Conservation (phyloP, 495 filamentous ascomycete genomes). For the Cercophora sp. region DNA sequence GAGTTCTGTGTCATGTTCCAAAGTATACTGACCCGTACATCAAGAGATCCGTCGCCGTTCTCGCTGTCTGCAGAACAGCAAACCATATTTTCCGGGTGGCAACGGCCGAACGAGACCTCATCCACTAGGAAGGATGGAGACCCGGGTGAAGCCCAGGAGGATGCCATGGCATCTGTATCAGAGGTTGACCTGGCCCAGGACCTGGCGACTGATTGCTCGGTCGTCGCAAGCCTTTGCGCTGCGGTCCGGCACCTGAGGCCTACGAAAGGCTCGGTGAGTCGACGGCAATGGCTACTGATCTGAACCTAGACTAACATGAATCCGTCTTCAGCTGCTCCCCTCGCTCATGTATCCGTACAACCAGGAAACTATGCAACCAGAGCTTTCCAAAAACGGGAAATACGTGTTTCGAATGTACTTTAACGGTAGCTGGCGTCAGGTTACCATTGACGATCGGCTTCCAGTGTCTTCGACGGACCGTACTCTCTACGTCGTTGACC, state of each 20-base stretch:
- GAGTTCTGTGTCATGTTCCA: neutral
- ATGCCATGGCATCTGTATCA: slow-evolving; percentile 47
- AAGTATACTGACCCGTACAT: slow-evolving; percentile 9
- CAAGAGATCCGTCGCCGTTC: slow-evolving; percentile 63
- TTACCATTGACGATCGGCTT: slow-evolving; percentile 87
- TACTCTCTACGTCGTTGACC: slow-evolving; percentile 82
- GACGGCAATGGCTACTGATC: too few species aligned
- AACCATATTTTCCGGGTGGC: slow-evolving; percentile 75
- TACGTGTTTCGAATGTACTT: slow-evolving; percentile 91
- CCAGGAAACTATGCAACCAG: slow-evolving; percentile 47
- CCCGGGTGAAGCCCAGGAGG: too few species aligned
- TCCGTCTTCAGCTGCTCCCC: slow-evolving; percentile 53
- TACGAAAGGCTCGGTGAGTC: slow-evolving; percentile 34
- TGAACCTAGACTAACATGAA: neutral
- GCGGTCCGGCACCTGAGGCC: slow-evolving; percentile 47
- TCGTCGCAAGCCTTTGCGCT: slow-evolving; percentile 92
- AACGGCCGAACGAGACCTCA: slow-evolving; percentile 60
- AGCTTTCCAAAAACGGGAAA: slow-evolving; percentile 71
- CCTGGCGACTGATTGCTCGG: slow-evolving; percentile 89
- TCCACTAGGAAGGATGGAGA: neutral
- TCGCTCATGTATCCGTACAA: slow-evolving; percentile 73
- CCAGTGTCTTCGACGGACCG: slow-evolving; percentile 69
- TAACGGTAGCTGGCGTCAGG: slow-evolving; percentile 86
- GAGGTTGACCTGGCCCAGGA: slow-evolving; percentile 86
- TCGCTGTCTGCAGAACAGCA: slow-evolving; percentile 68